Evolutionary conservation across 2,329 filamentous ascomycete species (phyloP).

Genomic region (Hypoxylon sp.): DNA sequence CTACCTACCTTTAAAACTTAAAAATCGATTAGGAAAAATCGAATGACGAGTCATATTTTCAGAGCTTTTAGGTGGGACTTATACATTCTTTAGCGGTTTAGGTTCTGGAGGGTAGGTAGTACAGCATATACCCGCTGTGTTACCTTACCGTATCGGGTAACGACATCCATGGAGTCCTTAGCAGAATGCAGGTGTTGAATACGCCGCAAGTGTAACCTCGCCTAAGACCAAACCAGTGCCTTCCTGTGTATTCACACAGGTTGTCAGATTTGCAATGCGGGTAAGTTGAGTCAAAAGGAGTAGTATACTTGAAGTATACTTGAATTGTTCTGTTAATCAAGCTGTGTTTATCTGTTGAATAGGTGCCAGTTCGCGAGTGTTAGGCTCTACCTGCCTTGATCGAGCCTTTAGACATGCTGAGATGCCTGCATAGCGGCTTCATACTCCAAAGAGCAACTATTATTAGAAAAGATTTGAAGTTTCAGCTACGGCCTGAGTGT

Average conservation of each 20-base stretch:
- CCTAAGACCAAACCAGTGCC: too few relatives aligned
- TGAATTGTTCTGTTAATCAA: neutral
- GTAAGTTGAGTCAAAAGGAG: neutral
- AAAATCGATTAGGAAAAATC: too few relatives aligned
- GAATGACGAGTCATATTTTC: too few relatives aligned
- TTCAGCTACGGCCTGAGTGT: constrained; percentile 1
- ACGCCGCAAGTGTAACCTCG: neutral
- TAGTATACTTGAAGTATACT: neutral
- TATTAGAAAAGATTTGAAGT: constrained; percentile 13
- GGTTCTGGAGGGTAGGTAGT: neutral
- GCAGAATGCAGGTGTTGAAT: too few relatives aligned
- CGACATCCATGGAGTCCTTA: too few relatives aligned
- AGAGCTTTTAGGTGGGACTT: too few relatives aligned
- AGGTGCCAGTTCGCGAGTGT: neutral
- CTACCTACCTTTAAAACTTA: too few relatives aligned
- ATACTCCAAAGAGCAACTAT: constrained; percentile 16
- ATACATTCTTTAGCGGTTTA: too few relatives aligned
- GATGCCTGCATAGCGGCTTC: neutral
- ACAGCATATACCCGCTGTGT: constrained; percentile 4
- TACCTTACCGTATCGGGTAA: constrained; percentile 19
- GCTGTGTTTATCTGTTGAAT: neutral
- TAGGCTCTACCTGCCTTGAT: neutral
- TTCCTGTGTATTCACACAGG: neutral
- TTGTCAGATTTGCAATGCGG: too few relatives aligned
- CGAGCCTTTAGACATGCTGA: constrained; percentile 22